A percentile compares a stretch with the other conserved stretches of the same genome.
phyloP scores from a whole-genome alignment of 2,329 filamentous ascomycete species.

The Drechslerella dactyloides region DNA sequence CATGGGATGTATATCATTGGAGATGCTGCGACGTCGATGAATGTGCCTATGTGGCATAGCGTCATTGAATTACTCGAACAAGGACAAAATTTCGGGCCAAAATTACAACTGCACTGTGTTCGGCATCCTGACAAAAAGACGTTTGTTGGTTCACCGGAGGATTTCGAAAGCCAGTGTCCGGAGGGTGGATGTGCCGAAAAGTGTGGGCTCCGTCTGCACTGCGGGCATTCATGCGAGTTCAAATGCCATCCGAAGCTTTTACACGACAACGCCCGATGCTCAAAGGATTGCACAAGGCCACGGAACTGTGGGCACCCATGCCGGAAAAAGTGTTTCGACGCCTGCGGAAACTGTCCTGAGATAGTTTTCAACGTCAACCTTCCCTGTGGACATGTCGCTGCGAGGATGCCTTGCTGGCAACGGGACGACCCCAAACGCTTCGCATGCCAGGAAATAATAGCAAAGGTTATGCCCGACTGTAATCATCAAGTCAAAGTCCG shows the following conservation, averaged over 20 bases:
- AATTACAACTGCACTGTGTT: constrained; percentile 66
- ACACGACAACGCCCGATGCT: constrained; percentile 56
- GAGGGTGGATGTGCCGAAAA: constrained; percentile 68
- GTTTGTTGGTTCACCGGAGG: constrained; percentile 63
- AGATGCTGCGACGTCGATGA: constrained; percentile 66
- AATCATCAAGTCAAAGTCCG: constrained; percentile 62
- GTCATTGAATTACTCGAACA: constrained; percentile 60
- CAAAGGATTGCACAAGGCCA: constrained; percentile 56
- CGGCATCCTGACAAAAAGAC: constrained; percentile 66
- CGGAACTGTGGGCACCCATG: constrained; percentile 57
- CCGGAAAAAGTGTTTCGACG: constrained; percentile 56
- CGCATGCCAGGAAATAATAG: constrained; percentile 61
- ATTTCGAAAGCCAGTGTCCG: constrained; percentile 65
- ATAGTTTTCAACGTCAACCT: constrained; percentile 28
- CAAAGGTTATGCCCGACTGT: constrained; percentile 64
- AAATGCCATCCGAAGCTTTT: constrained; percentile 55
- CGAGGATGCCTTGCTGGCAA: constrained; percentile 56
- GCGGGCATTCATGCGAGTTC: constrained; percentile 53
- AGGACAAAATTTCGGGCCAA: constrained; percentile 61
- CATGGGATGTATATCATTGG: constrained; percentile 76
- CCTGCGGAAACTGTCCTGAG: constrained; percentile 51
- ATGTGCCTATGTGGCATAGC: constrained; percentile 58
- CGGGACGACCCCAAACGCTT: constrained; percentile 61
- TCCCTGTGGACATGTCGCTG: constrained; percentile 52
- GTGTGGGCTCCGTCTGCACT: constrained; percentile 58